Base-by-base conservation (phyloP, 2,329 filamentous ascomycete genomes). In the Parafenestella ontariensis region DNA sequence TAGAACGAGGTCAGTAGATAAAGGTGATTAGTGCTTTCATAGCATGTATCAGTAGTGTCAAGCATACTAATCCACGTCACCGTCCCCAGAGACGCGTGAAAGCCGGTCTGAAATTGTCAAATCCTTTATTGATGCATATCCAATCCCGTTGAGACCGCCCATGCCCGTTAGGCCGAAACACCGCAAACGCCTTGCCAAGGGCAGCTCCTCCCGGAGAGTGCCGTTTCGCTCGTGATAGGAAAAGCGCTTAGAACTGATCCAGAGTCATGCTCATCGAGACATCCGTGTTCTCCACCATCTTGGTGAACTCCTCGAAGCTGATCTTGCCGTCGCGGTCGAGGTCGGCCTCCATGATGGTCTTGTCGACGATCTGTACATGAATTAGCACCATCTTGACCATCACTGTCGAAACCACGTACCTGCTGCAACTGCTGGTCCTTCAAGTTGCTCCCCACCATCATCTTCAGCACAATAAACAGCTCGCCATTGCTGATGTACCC, bases 291-390 rank as follows among this genome's bases (percentile, higher is more conserved):
- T 97, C 94, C 46, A 99, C 95, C 94, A 99, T 98, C 81, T 95
- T 92, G 58, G 88, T 94, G 76, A 99, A 99, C 83, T 99, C 95
- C 79, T 98, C 92, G 71, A 99, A 99, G 82, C 92, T 96, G 77
- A 99, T 98, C 84, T 96, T 96, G 71, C 95, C 95, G 77, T 99
- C 95, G 58, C 88, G 88, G 78, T 99, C 95, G 67, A 93, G 84
- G 78, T 99, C 95, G 44, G 95, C 95, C 82, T 99, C 95, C 95
- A 98, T 98, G 76, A 99, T 98, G 56, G 95, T 99, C 87, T 99
- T 99, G 82, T 99, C 95, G 67, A 99, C 95, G 76, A 99, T 99
- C 86, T 87, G 31, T 40, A 4, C 8, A 29, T 45, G 66, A 47
- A 69, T 62, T 54, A 52, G 28, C 13, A 20, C 26, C 26, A 37